Conservation (phyloP, 345 rosid species). For the Acer saccharum region DNA sequence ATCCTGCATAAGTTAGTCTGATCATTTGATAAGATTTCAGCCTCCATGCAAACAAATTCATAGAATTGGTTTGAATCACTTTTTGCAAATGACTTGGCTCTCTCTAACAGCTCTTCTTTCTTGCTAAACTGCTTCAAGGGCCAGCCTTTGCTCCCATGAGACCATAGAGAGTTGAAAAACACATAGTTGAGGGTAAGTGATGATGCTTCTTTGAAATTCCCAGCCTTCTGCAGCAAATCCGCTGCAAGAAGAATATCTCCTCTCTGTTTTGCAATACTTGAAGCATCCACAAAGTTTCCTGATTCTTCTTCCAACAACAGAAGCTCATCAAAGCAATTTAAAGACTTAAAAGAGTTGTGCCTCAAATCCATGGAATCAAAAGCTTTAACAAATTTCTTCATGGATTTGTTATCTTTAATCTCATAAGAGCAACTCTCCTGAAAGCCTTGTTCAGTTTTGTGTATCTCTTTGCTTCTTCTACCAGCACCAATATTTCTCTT, state of each 20-base stretch:
- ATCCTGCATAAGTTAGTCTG: constrained; percentile 21
- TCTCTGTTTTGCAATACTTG: constrained; percentile 35
- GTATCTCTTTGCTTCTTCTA: constrained; percentile 8
- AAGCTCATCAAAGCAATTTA: constrained; percentile 41
- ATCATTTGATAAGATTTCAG: constrained; percentile 26
- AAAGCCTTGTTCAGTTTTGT: constrained; percentile 33
- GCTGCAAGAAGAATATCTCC: constrained; percentile 39
- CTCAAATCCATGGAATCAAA: constrained; percentile 23
- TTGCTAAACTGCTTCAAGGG: constrained; percentile 36
- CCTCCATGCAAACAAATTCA: constrained; percentile 29
- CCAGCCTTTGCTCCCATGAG: constrained; percentile 41
- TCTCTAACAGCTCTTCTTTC: constrained; percentile 32
- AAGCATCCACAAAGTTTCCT: constrained; percentile 37
- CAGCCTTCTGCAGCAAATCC: constrained; percentile 36
- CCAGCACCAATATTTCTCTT: not conserved
- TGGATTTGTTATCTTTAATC: constrained; percentile 24
- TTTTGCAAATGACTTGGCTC: constrained; percentile 37
- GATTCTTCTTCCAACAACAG: constrained; percentile 32
- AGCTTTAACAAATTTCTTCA: constrained; percentile 36
- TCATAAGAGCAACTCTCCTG: constrained; percentile 30
- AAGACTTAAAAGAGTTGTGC: constrained; percentile 28
- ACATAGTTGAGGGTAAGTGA: constrained; percentile 35
- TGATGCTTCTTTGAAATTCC: constrained; percentile 32
- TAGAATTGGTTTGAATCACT: constrained; percentile 23
- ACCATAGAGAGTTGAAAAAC: constrained; percentile 44